Percentiles rank a stretch among this genome's conserved stretches.
Evolutionary conservation across 345 rosid genomes (phyloP).

Genomic region (Brassica incana): DNA sequence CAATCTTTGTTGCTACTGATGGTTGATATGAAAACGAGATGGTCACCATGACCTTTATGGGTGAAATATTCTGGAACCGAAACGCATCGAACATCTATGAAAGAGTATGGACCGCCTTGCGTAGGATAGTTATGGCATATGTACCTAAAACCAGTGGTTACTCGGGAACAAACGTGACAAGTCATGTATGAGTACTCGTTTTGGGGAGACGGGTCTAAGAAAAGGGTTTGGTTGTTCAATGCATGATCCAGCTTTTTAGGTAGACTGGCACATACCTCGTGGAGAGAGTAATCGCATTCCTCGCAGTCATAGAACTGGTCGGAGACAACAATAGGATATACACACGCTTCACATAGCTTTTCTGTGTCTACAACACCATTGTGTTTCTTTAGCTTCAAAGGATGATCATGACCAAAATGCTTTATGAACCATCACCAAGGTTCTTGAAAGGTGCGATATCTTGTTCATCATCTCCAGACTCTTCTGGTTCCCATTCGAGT

Average conservation of each 20-base stretch:
- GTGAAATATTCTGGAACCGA: background rate
- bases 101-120: background rate
- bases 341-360: conserved; percentile 4
- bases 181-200: background rate
- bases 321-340: background rate
- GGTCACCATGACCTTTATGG: background rate
- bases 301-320: background rate
- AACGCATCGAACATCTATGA: background rate
- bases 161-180: background rate
- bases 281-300: background rate
- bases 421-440: background rate
- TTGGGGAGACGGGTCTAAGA: background rate
- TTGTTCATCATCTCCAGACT: background rate
- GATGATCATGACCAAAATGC: background rate
- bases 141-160: background rate
- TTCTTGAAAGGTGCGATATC: background rate
- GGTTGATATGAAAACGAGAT: background rate
- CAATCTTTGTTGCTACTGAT: background rate
- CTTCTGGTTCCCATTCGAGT: background rate
- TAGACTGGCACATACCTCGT: conserved; percentile 17
- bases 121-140: background rate
- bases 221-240: conserved; percentile 1
- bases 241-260: conserved; percentile 1
- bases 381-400: background rate
- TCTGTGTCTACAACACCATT: background rate